A percentile compares a stretch with the other conserved stretches of the same genome.
Conservation (phyloP, 441 rosid genomes). For the Erodium texanum region DNA sequence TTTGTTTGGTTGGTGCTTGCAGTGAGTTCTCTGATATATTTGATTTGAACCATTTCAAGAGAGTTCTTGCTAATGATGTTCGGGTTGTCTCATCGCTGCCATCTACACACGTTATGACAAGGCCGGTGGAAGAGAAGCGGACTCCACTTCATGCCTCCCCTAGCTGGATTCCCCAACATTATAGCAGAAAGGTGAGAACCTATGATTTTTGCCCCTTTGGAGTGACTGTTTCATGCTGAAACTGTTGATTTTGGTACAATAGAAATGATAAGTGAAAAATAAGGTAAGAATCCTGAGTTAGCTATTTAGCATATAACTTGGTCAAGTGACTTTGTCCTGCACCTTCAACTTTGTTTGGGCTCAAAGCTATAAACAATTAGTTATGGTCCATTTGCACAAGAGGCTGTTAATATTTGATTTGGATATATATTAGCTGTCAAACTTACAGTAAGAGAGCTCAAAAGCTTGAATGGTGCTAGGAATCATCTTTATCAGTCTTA, state of each 20-base stretch:
- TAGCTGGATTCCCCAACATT: constrained; percentile 80
- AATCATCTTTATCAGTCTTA: constrained; percentile 3
- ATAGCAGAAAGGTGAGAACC: constrained; percentile 51
- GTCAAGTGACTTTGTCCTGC: neutral
- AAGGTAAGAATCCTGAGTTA: too few relatives aligned
- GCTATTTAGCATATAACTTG: neutral
- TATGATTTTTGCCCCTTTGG: too few relatives aligned
- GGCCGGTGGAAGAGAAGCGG: constrained; percentile 69
- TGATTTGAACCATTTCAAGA: constrained; percentile 84
- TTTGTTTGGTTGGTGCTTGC: constrained; percentile 20
- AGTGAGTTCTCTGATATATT: constrained; percentile 93
- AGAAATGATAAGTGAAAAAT: too few relatives aligned
- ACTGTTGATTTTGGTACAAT: too few relatives aligned
- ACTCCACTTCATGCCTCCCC: constrained; percentile 73
- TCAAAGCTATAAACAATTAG: too few relatives aligned
- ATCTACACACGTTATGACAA: constrained; percentile 67
- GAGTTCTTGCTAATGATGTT: constrained; percentile 61
- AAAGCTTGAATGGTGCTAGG: neutral
- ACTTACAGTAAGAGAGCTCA: too few relatives aligned
- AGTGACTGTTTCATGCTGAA: neutral
- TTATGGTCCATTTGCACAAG: neutral
- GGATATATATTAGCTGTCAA: too few relatives aligned
- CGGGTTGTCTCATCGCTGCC: constrained; percentile 75
- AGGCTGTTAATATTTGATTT: neutral
- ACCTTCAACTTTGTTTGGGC: neutral